These are phyloP conservation scores for Blastocystis hominis DNA, from an alignment of 352 stramenopile species.

Conservation along the genomic window DNA sequence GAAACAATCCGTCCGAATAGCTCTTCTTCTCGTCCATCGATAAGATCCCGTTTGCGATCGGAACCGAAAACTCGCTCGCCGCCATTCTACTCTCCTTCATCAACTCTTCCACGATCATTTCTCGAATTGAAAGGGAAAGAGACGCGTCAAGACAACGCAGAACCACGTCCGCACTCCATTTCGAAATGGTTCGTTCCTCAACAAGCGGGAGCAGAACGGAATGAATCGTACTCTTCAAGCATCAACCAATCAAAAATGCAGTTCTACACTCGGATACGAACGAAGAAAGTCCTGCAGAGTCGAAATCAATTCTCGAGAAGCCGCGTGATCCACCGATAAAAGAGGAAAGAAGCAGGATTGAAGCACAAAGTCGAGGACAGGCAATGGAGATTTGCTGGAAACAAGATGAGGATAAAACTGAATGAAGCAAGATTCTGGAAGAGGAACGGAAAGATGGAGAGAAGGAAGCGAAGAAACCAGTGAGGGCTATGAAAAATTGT, in stretches of 20 bases:
- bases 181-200: background rate
- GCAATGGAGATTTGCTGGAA: background rate
- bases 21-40: background rate
- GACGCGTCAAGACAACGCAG: background rate
- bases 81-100: background rate
- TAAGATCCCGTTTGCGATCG: background rate
- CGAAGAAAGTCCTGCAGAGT: background rate
- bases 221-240: background rate
- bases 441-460: background rate
- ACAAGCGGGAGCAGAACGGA: background rate
- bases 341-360: background rate
- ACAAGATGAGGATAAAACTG: background rate
- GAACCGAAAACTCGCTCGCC: background rate
- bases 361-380: background rate
- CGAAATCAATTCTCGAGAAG: background rate
- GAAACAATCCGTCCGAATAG: background rate
- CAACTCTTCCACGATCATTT: background rate
- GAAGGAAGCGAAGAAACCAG: background rate
- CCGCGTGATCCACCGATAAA: background rate
- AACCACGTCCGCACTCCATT: background rate
- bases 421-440: constrained; percentile 4
- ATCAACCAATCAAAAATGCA: background rate
- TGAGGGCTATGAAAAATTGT: background rate
- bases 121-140: background rate
- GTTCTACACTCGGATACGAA: background rate